Evolutionary conservation across 768 basidiomycete genomes (phyloP).

Genomic region (Lentinula guzmanii): DNA sequence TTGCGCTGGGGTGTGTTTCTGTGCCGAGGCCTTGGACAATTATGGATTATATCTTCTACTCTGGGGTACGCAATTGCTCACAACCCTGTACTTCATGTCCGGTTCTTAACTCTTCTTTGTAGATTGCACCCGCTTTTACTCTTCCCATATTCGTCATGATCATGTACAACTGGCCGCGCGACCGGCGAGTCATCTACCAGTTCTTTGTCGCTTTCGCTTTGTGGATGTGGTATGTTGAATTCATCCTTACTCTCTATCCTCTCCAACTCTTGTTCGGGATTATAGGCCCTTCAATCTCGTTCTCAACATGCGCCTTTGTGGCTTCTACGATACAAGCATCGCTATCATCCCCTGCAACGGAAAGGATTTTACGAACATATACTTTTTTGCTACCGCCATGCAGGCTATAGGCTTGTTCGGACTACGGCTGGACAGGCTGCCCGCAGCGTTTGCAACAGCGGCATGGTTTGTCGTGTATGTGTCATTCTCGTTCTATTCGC

Average conservation of each 20-base stretch:
- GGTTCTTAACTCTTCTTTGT: neutral
- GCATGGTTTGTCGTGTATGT: constrained; percentile 33
- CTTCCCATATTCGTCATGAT: constrained; percentile 44
- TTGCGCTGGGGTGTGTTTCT: constrained; percentile 14
- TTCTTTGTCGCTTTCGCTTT: constrained; percentile 34
- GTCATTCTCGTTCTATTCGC: neutral
- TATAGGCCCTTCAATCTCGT: constrained; percentile 20
- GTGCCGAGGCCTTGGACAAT: constrained; percentile 16
- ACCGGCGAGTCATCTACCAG: constrained; percentile 42
- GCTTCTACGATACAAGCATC: constrained; percentile 8
- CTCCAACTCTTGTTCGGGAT: constrained; percentile 1
- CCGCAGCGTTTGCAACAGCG: constrained; percentile 33
- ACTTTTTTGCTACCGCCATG: constrained; percentile 31
- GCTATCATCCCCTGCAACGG: constrained; percentile 23
- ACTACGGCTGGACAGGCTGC: constrained; percentile 36
- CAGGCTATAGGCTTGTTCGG: constrained; percentile 51
- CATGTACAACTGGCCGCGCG: constrained; percentile 44
- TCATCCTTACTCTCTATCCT: no score
- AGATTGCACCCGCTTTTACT: constrained; percentile 41
- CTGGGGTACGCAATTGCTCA: constrained; percentile 19
- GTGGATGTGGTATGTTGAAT: constrained; percentile 39
- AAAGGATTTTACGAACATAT: constrained; percentile 37
- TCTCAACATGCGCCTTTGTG: constrained; percentile 23
- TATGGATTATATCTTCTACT: constrained; percentile 35
- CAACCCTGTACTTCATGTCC: constrained; percentile 12